Conservation (phyloP, 331 rosid species). For the Quercus lobata region DNA sequence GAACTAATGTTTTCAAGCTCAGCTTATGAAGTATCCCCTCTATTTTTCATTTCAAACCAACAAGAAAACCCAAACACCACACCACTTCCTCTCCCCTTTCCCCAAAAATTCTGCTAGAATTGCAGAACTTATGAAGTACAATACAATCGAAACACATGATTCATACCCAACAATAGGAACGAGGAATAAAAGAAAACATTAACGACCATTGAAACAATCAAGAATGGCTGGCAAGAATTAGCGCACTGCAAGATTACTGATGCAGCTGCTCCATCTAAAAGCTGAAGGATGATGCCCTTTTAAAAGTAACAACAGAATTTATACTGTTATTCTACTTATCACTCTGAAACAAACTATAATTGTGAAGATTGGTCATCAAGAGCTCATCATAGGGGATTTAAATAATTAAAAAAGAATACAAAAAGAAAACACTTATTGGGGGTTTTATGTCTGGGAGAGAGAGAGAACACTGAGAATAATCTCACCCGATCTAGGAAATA, state of each 20-base stretch:
- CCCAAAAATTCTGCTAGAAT: not conserved
- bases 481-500: slow-evolving; percentile 83
- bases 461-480: not conserved
- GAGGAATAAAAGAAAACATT: not conserved
- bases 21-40: not conserved
- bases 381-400: not conserved
- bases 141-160: not conserved
- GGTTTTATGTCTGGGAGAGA: not conserved
- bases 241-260: not conserved
- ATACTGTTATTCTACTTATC: not conserved
- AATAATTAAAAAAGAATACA: not conserved
- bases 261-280: not conserved
- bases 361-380: not conserved
- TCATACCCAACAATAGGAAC: not conserved
- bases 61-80: not conserved
- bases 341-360: not conserved
- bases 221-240: not conserved
- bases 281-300: not conserved
- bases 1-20: not conserved
- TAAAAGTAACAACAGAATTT: not conserved
- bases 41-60: not conserved
- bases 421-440: not conserved
- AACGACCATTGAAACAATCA: not conserved
- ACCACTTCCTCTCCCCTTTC: not conserved
- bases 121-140: not conserved